Evolutionary conservation across 441 rosid species (phyloP).

Genomic region (Eutrema salsugineum): DNA sequence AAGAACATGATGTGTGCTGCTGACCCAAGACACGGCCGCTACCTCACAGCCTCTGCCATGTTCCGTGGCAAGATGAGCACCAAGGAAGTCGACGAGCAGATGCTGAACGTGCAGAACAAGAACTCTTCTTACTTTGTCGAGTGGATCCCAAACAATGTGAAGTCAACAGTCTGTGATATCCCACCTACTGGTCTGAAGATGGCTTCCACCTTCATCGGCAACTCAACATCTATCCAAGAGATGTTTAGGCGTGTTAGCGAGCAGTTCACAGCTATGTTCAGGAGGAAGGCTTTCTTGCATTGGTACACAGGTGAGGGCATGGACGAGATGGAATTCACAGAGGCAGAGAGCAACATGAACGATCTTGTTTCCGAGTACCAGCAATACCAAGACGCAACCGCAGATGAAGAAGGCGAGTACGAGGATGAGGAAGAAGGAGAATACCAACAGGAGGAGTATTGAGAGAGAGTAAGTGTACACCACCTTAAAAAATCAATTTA

Average conservation of each 20-base stretch:
- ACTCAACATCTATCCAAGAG: not conserved
- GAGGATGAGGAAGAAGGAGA: constrained; percentile 3
- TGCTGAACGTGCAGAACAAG: constrained; percentile 9
- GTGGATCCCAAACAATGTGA: constrained; percentile 5
- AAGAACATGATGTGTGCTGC: constrained; percentile 14
- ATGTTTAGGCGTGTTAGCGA: constrained; percentile 5
- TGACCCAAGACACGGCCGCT: constrained; percentile 2
- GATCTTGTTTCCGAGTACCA: constrained; percentile 6
- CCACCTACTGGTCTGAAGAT: constrained; percentile 2
- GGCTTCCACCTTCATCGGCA: not conserved
- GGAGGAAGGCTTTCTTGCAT: constrained; percentile 15
- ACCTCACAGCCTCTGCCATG: constrained; percentile 7
- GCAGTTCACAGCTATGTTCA: constrained; percentile 1
- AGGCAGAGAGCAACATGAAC: constrained; percentile 3
- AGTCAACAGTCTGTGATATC: not conserved
- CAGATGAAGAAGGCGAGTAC: constrained; percentile 7
- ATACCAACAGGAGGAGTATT: constrained; percentile 9
- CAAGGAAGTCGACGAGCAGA: constrained; percentile 1
- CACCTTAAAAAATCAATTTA: not conserved
- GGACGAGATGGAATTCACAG: constrained; percentile 12
- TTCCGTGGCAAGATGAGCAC: constrained; percentile 10
- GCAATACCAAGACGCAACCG: constrained; percentile 1
- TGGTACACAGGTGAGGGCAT: constrained; percentile 5
- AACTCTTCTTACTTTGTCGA: not conserved
- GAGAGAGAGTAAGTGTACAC: not conserved